These are phyloP conservation scores for Wickerhamomyces canadensis DNA, from an alignment of 805 yeast genomes.

Conservation along the genomic window DNA sequence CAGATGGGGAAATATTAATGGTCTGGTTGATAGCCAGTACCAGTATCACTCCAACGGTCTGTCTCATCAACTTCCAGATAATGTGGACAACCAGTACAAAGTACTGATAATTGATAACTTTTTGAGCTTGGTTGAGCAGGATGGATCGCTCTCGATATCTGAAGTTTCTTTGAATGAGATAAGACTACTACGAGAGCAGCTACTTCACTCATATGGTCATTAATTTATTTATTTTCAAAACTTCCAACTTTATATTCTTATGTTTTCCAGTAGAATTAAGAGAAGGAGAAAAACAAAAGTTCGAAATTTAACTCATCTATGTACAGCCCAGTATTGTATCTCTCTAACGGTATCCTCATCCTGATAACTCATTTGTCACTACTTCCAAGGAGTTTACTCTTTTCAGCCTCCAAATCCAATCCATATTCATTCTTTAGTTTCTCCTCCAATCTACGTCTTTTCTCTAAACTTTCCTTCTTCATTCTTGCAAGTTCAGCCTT, in stretches of 20 bases:
- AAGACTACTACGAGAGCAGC: background rate
- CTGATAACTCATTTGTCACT: background rate
- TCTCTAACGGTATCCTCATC: no score
- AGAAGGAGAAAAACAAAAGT: no score
- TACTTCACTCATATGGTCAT: background rate
- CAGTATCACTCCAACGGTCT: constrained; percentile 1
- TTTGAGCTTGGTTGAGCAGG: constrained; percentile 8
- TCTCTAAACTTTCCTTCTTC: constrained; percentile 67
- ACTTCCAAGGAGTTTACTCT: constrained; percentile 25
- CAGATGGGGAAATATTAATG: no score
- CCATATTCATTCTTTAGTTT: constrained; percentile 62
- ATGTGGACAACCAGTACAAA: constrained; percentile 2
- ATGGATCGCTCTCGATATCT: constrained; percentile 3
- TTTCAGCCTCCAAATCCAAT: constrained; percentile 46
- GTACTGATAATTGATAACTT: constrained; percentile 8
- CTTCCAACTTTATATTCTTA: no score
- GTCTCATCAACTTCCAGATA: no score
- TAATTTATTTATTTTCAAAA: background rate
- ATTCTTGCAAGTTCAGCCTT: constrained; percentile 88
- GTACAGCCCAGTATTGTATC: no score
- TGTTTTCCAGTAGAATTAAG: no score
- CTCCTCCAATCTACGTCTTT: constrained; percentile 67
- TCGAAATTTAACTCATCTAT: no score
- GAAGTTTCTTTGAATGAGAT: constrained; percentile 6
- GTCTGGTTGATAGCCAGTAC: no score